Percentiles rank a stretch among this genome's conserved stretches.
phyloP scores from a whole-genome alignment of 2,329 filamentous ascomycete genomes.

The Davidsoniella neocaledoniae region DNA sequence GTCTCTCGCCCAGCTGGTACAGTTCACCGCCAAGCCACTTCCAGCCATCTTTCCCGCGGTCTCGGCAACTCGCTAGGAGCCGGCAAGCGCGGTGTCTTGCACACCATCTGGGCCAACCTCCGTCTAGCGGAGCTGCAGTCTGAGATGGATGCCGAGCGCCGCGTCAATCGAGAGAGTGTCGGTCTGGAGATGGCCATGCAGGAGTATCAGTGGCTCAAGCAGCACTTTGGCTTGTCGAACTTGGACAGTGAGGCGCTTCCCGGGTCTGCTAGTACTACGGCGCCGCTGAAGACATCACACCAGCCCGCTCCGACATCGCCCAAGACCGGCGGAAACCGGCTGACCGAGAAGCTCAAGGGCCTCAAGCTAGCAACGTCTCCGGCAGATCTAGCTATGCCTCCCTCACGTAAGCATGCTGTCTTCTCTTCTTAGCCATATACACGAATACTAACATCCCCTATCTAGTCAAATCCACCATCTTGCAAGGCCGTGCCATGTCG shows the following conservation, averaged over 20 bases:
- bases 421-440: neutral
- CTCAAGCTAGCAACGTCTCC: slow-evolving; percentile 12
- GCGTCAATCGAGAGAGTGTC: slow-evolving; percentile 61
- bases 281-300: neutral
- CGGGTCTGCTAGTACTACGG: slow-evolving; percentile 5
- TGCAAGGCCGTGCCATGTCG: slow-evolving; percentile 12
- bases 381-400: slow-evolving; percentile 10
- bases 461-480: slow-evolving; percentile 11
- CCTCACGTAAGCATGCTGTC: slow-evolving; percentile 6
- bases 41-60: slow-evolving; percentile 71
- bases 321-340: slow-evolving; percentile 1
- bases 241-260: slow-evolving; percentile 21
- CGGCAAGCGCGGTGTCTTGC: slow-evolving; percentile 66
- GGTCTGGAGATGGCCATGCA: slow-evolving; percentile 69
- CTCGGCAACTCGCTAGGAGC: slow-evolving; percentile 44
- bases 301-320: slow-evolving; percentile 2
- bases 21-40: slow-evolving; percentile 53
- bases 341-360: slow-evolving; percentile 12
- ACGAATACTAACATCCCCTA: neutral
- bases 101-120: slow-evolving; percentile 82
- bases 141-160: slow-evolving; percentile 61
- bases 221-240: slow-evolving; percentile 50
- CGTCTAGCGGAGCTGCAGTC: slow-evolving; percentile 55
- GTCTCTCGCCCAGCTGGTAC: neutral
- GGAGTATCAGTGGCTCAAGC: slow-evolving; percentile 72